Evolutionary conservation across 1,284 basidiomycete species (phyloP).

Genomic region (Ganoderma resinaceum): DNA sequence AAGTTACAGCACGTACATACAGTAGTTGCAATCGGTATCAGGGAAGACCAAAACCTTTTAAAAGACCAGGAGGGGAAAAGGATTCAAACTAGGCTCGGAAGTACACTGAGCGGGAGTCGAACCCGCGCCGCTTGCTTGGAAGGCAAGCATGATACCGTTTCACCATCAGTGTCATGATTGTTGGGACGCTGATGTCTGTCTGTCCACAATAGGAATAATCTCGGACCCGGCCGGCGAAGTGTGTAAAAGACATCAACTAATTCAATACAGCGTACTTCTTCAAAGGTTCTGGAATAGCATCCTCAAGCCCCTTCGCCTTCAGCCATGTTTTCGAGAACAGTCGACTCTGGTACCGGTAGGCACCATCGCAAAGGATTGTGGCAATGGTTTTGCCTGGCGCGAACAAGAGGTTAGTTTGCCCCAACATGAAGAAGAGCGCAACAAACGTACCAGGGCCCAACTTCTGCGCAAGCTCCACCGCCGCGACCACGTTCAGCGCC

Average conservation of each 20-base stretch:
- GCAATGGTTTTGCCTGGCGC: constrained; percentile 81
- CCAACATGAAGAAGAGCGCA: background rate
- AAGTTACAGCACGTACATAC: too few relatives aligned
- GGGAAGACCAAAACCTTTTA: background rate
- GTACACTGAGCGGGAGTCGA: constrained; percentile 36
- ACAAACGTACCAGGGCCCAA: constrained; percentile 74
- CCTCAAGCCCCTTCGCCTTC: constrained; percentile 79
- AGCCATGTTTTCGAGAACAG: constrained; percentile 98
- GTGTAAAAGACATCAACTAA: constrained; percentile 37
- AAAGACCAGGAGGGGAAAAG: background rate
- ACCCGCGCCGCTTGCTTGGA: constrained; percentile 36
- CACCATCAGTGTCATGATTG: constrained; percentile 33
- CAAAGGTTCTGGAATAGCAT: constrained; percentile 85
- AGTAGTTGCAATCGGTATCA: too few relatives aligned
- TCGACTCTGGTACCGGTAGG: constrained; percentile 95
- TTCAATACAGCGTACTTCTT: constrained; percentile 93
- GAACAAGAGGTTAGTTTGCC: constrained; percentile 8
- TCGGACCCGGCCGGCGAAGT: too few relatives aligned
- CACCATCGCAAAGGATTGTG: constrained; percentile 94
- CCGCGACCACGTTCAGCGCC: constrained; percentile 95
- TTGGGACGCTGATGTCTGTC: too few relatives aligned
- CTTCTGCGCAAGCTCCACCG: constrained; percentile 86
- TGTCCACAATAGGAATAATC: too few relatives aligned
- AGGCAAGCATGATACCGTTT: constrained; percentile 37
- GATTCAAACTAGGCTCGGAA: too few relatives aligned